A percentile compares a stretch with the other conserved stretches of the same genome.
Conservation (phyloP, 116 monocot genomes). For the Posidonia oceanica region DNA sequence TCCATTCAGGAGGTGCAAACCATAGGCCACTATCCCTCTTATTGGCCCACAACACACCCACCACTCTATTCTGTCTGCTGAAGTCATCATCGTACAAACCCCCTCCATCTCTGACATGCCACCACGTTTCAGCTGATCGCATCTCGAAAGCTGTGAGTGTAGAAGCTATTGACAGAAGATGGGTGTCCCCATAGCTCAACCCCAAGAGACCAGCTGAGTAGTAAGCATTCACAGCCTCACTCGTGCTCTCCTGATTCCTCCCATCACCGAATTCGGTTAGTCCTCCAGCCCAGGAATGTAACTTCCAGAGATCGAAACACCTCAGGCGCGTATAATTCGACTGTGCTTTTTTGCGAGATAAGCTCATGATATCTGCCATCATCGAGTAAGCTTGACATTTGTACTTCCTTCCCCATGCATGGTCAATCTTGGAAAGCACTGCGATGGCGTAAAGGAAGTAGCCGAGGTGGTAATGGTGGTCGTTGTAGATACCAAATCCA, state of each 20-base stretch:
- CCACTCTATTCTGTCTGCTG: slow-evolving; percentile 54
- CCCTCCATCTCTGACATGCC: slow-evolving; percentile 83
- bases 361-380: slow-evolving; percentile 76
- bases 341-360: slow-evolving; percentile 17
- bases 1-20: slow-evolving; percentile 88
- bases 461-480: slow-evolving; percentile 92
- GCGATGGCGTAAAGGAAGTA: slow-evolving; percentile 92
- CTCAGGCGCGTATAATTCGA: slow-evolving; percentile 49
- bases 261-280: slow-evolving; percentile 88
- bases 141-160: slow-evolving; percentile 74
- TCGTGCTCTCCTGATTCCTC: slow-evolving; percentile 97
- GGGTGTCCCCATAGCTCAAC: slow-evolving; percentile 70
- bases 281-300: slow-evolving; percentile 96
- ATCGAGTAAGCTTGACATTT: slow-evolving; percentile 58
- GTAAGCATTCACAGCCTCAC: slow-evolving; percentile 92
- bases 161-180: slow-evolving; percentile 50
- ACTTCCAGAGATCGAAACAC: slow-evolving; percentile 92
- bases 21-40: slow-evolving; percentile 97
- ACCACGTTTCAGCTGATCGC: slow-evolving; percentile 63
- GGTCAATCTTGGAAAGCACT: slow-evolving; percentile 72
- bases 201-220: slow-evolving; percentile 86
- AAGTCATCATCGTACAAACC: slow-evolving; percentile 81
- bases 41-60: slow-evolving; percentile 91
- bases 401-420: slow-evolving; percentile 77
- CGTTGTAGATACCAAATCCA: slow-evolving; percentile 89